Evolutionary conservation across 257 asterid genomes (phyloP), one percentile per base, ranked within the genome.

Genomic region (Ophiorrhiza pumila): DNA sequence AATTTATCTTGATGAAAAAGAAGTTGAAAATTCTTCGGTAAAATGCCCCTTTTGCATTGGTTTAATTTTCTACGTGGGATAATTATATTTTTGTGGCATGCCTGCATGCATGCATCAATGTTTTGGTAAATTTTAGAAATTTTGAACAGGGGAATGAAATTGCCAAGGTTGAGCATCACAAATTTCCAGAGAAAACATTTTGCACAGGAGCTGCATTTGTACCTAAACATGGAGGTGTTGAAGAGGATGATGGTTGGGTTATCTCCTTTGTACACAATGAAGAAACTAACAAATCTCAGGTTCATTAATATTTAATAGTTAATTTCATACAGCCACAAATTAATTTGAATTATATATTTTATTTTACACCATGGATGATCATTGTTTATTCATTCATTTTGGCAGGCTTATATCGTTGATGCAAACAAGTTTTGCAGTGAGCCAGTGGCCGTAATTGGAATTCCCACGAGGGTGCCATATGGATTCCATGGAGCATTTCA

Each of bases 231-330:
- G 83, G 78, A 15, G 82, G 78, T 9, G 64, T 3, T 5, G 85
- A 82, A 50, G 91, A 88, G 80, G 94, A 86, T 47, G 89, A 82
- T 66, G 89, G 88, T 62, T 88, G 93, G 93, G 77, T 88, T 13
- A 62, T 78, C 61, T 59, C 91, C 41, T 81, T 75, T 55, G 70
- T 84, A n/a, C 91, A 88, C 65, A 72, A 84, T 35, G 91, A 86
- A 80, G 77, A 76, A 10, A 71, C 41, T 10, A 65, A 86, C 76
- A 52, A 42, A 50, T 86, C 91, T 65, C 89, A 88, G 47, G 93
- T 53, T 53, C 60, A 53, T 7, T 23, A 49, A n/a, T n/a, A n/a
- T n/a, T n/a, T n/a, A n/a, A n/a, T n/a, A n/a, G n/a, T n/a, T n/a
- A n/a, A n/a, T n/a, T n/a, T n/a, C n/a, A n/a, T n/a, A n/a, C n/a